These are phyloP conservation scores for Mycotypha africana DNA, from an alignment of 371 early-diverging fungal species.

Conservation along the genomic window DNA sequence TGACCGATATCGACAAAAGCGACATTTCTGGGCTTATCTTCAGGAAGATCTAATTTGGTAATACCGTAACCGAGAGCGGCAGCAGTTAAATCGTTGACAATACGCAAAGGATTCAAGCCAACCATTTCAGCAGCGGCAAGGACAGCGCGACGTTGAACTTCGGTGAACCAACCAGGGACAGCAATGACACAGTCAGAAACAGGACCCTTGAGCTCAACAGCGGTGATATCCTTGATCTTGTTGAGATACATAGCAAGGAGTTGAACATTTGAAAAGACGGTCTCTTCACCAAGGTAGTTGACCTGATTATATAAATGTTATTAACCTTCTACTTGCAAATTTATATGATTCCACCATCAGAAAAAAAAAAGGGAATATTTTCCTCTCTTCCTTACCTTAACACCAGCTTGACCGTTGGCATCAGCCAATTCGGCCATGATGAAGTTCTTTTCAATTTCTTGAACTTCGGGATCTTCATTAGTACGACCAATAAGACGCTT, in stretches of 20 bases:
- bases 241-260: conserved; percentile 90
- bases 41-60: conserved; percentile 95
- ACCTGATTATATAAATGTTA: conserved; percentile 35
- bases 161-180: conserved; percentile 93
- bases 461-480: conserved; percentile 83
- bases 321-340: background rate
- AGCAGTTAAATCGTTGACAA: conserved; percentile 93
- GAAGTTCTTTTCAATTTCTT: conserved; percentile 75
- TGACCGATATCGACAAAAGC: conserved; percentile 95
- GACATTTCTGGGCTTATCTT: conserved; percentile 89
- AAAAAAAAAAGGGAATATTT: background rate
- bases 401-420: conserved; percentile 82
- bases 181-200: conserved; percentile 94
- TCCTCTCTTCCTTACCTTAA: conserved; percentile 55
- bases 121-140: conserved; percentile 87
- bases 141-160: conserved; percentile 87
- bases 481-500: conserved; percentile 97
- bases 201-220: conserved; percentile 75
- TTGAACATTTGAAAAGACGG: conserved; percentile 84
- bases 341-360: too few relatives aligned
- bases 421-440: conserved; percentile 78
- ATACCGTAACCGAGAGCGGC: conserved; percentile 96
- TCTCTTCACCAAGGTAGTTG: conserved; percentile 71
- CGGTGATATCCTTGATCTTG: conserved; percentile 88
- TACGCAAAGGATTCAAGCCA: conserved; percentile 87